Conservation (phyloP, 202 grass and related monocot species). For the Elaeis oleifera region DNA sequence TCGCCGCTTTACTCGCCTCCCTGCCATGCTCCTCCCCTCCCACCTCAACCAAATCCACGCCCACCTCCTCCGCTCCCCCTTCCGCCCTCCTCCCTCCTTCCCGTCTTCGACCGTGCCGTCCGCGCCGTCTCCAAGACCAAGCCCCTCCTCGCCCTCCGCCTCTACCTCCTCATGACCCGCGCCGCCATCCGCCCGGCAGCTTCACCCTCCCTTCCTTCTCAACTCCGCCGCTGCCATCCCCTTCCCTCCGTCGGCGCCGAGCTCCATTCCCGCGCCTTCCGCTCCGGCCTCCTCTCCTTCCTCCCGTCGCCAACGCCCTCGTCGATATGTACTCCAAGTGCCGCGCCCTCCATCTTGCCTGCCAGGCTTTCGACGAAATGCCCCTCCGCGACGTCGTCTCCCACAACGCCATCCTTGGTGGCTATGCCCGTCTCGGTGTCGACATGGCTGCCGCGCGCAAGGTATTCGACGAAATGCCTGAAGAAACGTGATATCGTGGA, state of each 20-base stretch:
- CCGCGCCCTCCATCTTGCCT: conserved; percentile 32
- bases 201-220: conserved; percentile 22
- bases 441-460: conserved; percentile 23
- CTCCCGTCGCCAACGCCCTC: conserved; percentile 57
- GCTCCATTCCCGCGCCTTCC: conserved; percentile 14
- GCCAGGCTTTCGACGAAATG: conserved; percentile 37
- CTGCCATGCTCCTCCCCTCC: conserved; percentile 15
- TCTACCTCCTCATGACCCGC: conserved; percentile 22
- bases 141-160: conserved; percentile 28
- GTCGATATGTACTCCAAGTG: conserved; percentile 68
- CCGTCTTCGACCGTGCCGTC: conserved; percentile 33
- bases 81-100: conserved; percentile 22
- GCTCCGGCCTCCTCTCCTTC: conserved; percentile 33
- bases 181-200: not conserved
- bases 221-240: conserved; percentile 16
- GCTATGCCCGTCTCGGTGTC: conserved; percentile 42
- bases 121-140: conserved; percentile 37
- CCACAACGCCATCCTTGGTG: conserved; percentile 55
- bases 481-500: conserved; percentile 59
- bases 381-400: conserved; percentile 39
- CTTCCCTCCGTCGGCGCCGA: conserved; percentile 30
- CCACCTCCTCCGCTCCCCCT: conserved; percentile 33
- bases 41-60: conserved; percentile 24
- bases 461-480: conserved; percentile 46
- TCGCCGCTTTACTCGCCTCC: conserved; percentile 32